A percentile compares a stretch with the other conserved stretches of the same genome.
phyloP scores from a whole-genome alignment of 1,284 basidiomycete genomes.

The Vanrija sp. region DNA sequence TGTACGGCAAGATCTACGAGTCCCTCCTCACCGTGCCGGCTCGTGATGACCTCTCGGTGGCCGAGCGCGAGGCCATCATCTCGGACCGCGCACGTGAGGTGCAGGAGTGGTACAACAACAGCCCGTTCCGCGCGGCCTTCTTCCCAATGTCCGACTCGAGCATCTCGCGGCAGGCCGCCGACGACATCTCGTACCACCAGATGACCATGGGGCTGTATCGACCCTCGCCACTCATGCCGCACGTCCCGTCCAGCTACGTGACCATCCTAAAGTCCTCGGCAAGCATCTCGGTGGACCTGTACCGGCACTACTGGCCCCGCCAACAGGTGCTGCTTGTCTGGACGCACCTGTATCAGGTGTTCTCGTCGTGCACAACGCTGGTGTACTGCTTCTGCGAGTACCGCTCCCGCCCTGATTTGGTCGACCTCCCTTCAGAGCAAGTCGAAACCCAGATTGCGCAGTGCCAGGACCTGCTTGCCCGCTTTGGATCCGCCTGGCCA shows the following conservation, averaged over 20 bases:
- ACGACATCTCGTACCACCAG: constrained; percentile 13
- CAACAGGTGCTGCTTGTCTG: constrained; percentile 6
- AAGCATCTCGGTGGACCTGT: constrained; percentile 8
- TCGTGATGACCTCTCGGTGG: neutral
- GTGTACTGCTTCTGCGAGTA: constrained; percentile 7
- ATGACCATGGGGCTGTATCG: constrained; percentile 10
- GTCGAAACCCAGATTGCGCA: neutral
- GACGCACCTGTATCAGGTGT: constrained; percentile 9
- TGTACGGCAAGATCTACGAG: constrained; percentile 6
- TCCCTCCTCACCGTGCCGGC: neutral
- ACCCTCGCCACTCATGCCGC: constrained; percentile 8
- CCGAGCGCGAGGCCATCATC: constrained; percentile 6
- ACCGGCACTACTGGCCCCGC: constrained; percentile 4
- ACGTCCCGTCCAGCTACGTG: constrained; percentile 8
- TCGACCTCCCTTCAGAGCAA: neutral
- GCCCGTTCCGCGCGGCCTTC: constrained; percentile 7
- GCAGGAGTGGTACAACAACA: constrained; percentile 6
- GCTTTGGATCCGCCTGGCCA: neutral
- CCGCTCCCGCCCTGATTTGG: constrained; percentile 1
- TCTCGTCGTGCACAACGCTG: constrained; percentile 8
- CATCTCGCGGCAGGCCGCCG: constrained; percentile 6
- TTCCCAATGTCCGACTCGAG: constrained; percentile 8
- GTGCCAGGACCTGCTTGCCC: neutral
- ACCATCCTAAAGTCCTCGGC: neutral
- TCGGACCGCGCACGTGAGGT: neutral